Conservation (phyloP, 106 monocot species). For the Phalaenopsis aphrodite region DNA sequence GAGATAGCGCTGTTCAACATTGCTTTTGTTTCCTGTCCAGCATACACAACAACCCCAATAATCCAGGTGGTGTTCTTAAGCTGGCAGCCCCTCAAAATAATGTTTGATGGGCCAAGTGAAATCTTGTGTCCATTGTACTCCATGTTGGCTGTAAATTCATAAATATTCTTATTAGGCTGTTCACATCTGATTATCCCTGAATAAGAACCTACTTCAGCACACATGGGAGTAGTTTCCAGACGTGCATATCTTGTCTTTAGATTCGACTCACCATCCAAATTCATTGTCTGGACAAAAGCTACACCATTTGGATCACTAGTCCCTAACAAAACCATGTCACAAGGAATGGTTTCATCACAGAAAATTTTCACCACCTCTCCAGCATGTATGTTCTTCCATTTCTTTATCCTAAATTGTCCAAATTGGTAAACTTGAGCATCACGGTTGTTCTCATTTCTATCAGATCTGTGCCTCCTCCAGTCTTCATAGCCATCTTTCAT, state of each 20-base stretch:
- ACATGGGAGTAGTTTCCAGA: conserved; percentile 65
- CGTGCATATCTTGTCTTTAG: conserved; percentile 96
- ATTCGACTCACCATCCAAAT: conserved; percentile 97
- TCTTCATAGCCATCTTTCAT: conserved; percentile 99
- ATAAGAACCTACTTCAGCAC: conserved; percentile 39
- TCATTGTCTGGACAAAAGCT: conserved; percentile 98
- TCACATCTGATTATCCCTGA: conserved; percentile 84
- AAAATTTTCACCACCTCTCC: conserved; percentile 92
- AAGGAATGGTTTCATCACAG: conserved; percentile 80
- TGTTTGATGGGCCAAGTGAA: conserved; percentile 92
- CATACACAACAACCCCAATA: conserved; percentile 92
- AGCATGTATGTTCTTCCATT: conserved; percentile 79
- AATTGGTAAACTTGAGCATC: conserved; percentile 65
- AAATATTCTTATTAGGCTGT: conserved; percentile 96
- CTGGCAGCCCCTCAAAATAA: conserved; percentile 91
- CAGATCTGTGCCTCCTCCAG: conserved; percentile 93
- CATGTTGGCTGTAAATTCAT: conserved; percentile 93
- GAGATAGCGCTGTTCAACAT: conserved; percentile 95
- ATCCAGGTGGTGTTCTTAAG: conserved; percentile 91
- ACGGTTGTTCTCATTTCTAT: conserved; percentile 86
- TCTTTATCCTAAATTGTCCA: conserved; percentile 60
- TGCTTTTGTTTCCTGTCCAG: conserved; percentile 99
- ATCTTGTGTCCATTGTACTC: conserved; percentile 72
- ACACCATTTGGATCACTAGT: conserved; percentile 93
- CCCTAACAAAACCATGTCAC: conserved; percentile 87